Conservation (phyloP, 495 filamentous ascomycete genomes). For the Penicillium chermesinum region DNA sequence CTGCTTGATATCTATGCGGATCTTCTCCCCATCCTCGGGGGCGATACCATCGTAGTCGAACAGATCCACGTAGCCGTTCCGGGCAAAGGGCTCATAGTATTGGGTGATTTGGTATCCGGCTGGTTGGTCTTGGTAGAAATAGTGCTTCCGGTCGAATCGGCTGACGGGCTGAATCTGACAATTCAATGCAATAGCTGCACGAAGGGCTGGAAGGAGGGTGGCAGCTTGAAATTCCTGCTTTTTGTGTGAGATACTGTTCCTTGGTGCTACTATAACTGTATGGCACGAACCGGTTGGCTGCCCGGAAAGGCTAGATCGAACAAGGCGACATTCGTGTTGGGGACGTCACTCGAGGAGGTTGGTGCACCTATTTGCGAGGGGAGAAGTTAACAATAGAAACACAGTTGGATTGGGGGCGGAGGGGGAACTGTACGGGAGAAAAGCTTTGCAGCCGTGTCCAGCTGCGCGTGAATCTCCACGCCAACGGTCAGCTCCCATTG, state of each 20-base stretch:
- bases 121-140: slow-evolving; percentile 98
- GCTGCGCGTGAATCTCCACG: slow-evolving; percentile 94
- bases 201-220: slow-evolving; percentile 80
- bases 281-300: slow-evolving; percentile 59
- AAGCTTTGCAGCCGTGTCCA: slow-evolving; percentile 80
- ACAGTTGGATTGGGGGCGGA: background rate
- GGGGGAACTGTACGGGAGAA: slow-evolving; percentile 55
- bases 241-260: slow-evolving; percentile 6
- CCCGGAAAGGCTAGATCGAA: slow-evolving; percentile 92
- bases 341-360: slow-evolving; percentile 60
- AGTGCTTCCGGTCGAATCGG: slow-evolving; percentile 93
- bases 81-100: slow-evolving; percentile 85
- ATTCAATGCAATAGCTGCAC: slow-evolving; percentile 78
- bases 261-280: background rate
- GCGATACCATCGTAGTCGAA: slow-evolving; percentile 75
- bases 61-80: slow-evolving; percentile 65
- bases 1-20: slow-evolving; percentile 79
- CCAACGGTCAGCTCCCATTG: slow-evolving; percentile 90
- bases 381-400: background rate
- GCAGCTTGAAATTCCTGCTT: slow-evolving; percentile 66
- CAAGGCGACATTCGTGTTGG: slow-evolving; percentile 80
- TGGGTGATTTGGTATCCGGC: slow-evolving; percentile 97
- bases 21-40: slow-evolving; percentile 56
- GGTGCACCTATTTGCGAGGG: slow-evolving; percentile 45
- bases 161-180: slow-evolving; percentile 72